These are phyloP conservation scores for Boletus rubropictus DNA, from an alignment of 768 basidiomycete genomes.

Conservation along the genomic window DNA sequence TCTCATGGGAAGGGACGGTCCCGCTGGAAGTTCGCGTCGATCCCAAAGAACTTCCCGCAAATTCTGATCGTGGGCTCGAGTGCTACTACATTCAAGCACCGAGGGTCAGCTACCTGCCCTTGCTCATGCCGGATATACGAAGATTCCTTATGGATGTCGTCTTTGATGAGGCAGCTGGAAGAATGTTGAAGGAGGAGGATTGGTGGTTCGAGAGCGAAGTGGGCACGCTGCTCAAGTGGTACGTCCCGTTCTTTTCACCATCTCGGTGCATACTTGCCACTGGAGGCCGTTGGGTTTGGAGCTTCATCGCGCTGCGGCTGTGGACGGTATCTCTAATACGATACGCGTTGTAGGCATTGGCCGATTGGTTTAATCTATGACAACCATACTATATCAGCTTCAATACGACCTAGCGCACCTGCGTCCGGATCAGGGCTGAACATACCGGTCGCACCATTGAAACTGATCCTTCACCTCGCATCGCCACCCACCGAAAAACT, in stretches of 20 bases:
- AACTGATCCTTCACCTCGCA: slow-evolving; percentile 80
- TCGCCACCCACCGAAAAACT: slow-evolving; percentile 86
- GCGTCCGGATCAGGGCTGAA: slow-evolving; percentile 38
- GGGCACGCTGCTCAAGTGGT: slow-evolving; percentile 85
- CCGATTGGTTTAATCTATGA: slow-evolving; percentile 92
- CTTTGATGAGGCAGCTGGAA: slow-evolving; percentile 79
- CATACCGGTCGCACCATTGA: slow-evolving; percentile 50
- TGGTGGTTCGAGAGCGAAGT: slow-evolving; percentile 98
- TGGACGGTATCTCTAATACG: slow-evolving; percentile 8
- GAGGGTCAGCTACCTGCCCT: slow-evolving; percentile 87
- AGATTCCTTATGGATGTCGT: slow-evolving; percentile 88
- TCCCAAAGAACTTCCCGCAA: slow-evolving; percentile 83
- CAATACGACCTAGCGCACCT: slow-evolving; percentile 39
- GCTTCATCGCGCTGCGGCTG: background rate
- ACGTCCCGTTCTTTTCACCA: slow-evolving; percentile 22
- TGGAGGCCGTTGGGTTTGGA: no score
- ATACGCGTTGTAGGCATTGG: slow-evolving; percentile 78
- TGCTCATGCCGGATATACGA: slow-evolving; percentile 83
- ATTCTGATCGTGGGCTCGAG: slow-evolving; percentile 83
- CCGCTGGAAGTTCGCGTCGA: slow-evolving; percentile 87
- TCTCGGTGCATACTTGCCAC: background rate
- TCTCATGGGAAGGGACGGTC: slow-evolving; percentile 89
- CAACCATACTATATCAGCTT: slow-evolving; percentile 64
- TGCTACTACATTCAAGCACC: slow-evolving; percentile 89
- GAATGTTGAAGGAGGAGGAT: slow-evolving; percentile 75